phyloP scores from a whole-genome alignment of 305 asterid species.

The Rubia tinctorum region DNA sequence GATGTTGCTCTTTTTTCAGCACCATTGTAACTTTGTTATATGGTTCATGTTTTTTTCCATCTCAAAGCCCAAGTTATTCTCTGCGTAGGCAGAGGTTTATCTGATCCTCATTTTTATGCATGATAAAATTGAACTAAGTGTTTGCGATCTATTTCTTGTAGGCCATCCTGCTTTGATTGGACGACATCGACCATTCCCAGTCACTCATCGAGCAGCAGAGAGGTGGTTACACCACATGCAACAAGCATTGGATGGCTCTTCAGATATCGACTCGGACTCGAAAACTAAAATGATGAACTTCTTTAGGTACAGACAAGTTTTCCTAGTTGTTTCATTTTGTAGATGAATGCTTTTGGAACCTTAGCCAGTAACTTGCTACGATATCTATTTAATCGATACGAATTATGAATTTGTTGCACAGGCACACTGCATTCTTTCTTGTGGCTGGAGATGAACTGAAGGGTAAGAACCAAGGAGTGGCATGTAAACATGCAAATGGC shows the following conservation, averaged over 20 bases:
- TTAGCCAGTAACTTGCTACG: neutral
- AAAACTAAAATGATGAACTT: slow-evolving; percentile 77
- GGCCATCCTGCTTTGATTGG: slow-evolving; percentile 97
- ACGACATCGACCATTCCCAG: slow-evolving; percentile 93
- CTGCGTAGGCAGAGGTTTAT: neutral
- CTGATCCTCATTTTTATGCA: neutral
- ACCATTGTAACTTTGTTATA: neutral
- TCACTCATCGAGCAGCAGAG: slow-evolving; percentile 87
- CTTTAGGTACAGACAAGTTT: slow-evolving; percentile 52
- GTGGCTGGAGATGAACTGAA: slow-evolving; percentile 91
- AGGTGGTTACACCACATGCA: slow-evolving; percentile 98
- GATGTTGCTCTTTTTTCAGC: neutral
- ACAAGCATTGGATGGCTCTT: slow-evolving; percentile 59
- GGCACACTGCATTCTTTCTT: slow-evolving; percentile 95
- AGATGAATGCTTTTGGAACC: neutral
- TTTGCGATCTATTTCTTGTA: slow-evolving; percentile 27
- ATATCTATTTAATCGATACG: neutral
- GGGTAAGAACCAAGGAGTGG: slow-evolving; percentile 45
- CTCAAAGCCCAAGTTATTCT: neutral
- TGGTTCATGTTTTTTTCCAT: neutral
- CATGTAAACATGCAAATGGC: slow-evolving; percentile 58
- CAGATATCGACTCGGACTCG: slow-evolving; percentile 70
- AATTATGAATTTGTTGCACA: slow-evolving; percentile 14
- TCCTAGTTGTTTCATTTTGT: neutral
- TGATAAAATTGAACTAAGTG: neutral